phyloP scores from a whole-genome alignment of 495 filamentous ascomycete species.

The Melanomma pulvis-pyrius region DNA sequence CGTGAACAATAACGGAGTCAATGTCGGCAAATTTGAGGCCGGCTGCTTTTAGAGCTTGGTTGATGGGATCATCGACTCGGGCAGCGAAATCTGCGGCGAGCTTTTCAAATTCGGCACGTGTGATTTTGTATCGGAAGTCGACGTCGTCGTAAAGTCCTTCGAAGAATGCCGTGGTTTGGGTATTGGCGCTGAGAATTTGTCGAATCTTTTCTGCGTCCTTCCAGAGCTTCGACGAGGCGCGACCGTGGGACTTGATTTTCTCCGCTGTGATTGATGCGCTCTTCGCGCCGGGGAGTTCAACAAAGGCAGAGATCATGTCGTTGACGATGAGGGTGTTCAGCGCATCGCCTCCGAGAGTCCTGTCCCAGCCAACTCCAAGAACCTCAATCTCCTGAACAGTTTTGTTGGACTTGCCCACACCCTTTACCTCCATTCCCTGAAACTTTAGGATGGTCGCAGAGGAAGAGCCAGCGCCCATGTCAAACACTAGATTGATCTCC shows the following conservation, averaged over 20 bases:
- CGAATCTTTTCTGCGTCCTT: slow-evolving; percentile 87
- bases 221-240: slow-evolving; percentile 82
- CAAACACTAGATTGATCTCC: slow-evolving; percentile 90
- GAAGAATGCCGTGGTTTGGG: slow-evolving; percentile 75
- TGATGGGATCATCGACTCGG: slow-evolving; percentile 68
- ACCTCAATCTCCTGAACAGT: slow-evolving; percentile 91
- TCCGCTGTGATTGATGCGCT: slow-evolving; percentile 59
- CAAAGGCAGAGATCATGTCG: slow-evolving; percentile 81
- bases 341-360: slow-evolving; percentile 83
- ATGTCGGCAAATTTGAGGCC: slow-evolving; percentile 74
- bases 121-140: slow-evolving; percentile 90
- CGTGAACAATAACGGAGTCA: slow-evolving; percentile 89
- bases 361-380: slow-evolving; percentile 84
- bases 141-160: slow-evolving; percentile 88
- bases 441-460: slow-evolving; percentile 92
- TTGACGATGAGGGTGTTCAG: slow-evolving; percentile 85
- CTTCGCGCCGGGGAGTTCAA: slow-evolving; percentile 70
- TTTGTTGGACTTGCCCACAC: slow-evolving; percentile 93
- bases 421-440: slow-evolving; percentile 86
- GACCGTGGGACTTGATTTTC: slow-evolving; percentile 73
- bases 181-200: slow-evolving; percentile 92
- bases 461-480: slow-evolving; percentile 98
- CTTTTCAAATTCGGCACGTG: slow-evolving; percentile 79
- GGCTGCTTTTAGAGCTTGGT: slow-evolving; percentile 73
- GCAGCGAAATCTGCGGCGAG: slow-evolving; percentile 69